Evolutionary conservation across 495 filamentous ascomycete genomes (phyloP), one percentile per base, ranked within the genome.

Genomic region (Terfezia boudieri): DNA sequence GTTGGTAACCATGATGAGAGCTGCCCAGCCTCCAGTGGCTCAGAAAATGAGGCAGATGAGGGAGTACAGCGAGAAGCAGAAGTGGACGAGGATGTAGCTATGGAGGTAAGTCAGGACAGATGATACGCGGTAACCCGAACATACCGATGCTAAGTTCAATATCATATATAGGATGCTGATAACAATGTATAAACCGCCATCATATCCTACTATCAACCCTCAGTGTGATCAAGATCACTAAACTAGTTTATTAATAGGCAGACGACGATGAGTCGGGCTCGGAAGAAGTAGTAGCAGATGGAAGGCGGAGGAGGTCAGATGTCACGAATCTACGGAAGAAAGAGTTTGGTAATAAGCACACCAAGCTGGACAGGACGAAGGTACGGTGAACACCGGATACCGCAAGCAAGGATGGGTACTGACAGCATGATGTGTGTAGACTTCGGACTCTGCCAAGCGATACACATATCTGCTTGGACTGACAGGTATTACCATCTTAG

Each of bases 381-480:
- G 87, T 93, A 76, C 41, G 70, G 52, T 36, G 11, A n/a, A 51
- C 6, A 3, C 49, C 2, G 23, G 26, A 12, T 32, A 7, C 1
- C 49, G 22, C 4, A 51, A 51, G 12, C 22, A 32, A 32, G 26
- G 26, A 32, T 32, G 26, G 26, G n/a, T 11, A 32, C 48, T 37
- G 4, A 9, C 32, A 41, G 12, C 32, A 8, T 51, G 53, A 37
- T 32, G 26, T 32, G 26, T 32, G 26, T n/a, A 36, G 14, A 23
- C 51, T 26, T 14, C 41, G 71, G 92, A 99, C 61, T 88, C 87
- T 0, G 85, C 94, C 64, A 79, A 90, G 59, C 75, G 92, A 65
- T 98, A 96, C 66, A 84, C 87, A 51, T 96, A 99, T 64, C 80
- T 99, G 1, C 76, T 99, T 8, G 92, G 92, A 26, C 72, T 96